phyloP scores from a whole-genome alignment of 176 grass and related monocot species.

The Bolboschoenus planiculmis region DNA sequence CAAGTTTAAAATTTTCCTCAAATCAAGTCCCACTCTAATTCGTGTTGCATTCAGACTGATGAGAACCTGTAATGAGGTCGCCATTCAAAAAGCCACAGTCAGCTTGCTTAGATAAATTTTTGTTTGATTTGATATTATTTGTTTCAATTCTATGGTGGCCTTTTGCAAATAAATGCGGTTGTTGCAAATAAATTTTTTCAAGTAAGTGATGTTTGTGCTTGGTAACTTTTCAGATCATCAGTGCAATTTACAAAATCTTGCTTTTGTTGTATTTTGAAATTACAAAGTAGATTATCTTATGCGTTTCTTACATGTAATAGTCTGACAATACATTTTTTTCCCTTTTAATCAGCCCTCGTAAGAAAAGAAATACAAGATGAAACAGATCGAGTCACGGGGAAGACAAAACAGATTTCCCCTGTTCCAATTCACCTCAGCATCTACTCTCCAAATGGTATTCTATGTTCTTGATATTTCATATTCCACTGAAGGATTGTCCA shows the following conservation, averaged over 20 bases:
- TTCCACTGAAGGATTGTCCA: neutral
- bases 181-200: neutral
- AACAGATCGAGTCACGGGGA: constrained; percentile 80
- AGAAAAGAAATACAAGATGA: constrained; percentile 91
- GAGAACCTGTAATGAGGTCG: neutral
- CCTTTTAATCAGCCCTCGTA: constrained; percentile 52
- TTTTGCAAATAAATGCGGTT: neutral
- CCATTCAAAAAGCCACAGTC: neutral
- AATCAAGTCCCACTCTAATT: neutral
- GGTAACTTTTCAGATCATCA: neutral
- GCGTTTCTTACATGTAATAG: neutral
- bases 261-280: neutral
- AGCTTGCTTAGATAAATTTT: neutral
- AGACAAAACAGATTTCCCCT: constrained; percentile 75
- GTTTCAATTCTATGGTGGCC: neutral
- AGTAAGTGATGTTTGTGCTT: neutral
- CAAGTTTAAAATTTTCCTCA: neutral
- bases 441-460: constrained; percentile 64
- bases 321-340: constrained; percentile 2
- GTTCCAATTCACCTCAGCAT: constrained; percentile 99
- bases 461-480: neutral
- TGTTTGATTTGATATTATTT: neutral
- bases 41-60: neutral
- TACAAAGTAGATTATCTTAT: neutral
- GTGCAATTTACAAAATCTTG: neutral